Percentiles rank a stretch among this genome's conserved stretches.
Evolutionary conservation across 805 yeast species (phyloP).

Genomic region (Wickerhamomyces bovis): DNA sequence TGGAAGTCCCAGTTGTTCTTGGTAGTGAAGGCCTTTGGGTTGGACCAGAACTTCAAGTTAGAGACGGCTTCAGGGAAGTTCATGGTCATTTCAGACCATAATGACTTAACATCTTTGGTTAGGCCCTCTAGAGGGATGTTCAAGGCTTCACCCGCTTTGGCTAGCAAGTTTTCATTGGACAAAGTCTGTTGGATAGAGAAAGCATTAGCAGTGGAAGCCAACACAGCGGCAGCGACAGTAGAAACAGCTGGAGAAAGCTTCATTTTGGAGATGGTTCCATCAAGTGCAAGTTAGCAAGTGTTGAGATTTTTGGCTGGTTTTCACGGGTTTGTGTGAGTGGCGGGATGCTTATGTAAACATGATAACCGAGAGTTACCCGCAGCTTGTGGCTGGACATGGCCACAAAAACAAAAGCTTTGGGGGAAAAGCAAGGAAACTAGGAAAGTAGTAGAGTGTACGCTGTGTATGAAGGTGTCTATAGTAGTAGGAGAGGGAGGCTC

Average conservation of each 20-base stretch:
- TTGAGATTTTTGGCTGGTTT: not conserved
- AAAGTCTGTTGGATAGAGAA: slow-evolving; percentile 29
- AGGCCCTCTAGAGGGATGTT: slow-evolving; percentile 45
- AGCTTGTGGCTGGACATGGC: not conserved
- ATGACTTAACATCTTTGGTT: slow-evolving; percentile 40
- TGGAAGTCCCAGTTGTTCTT: slow-evolving; percentile 31
- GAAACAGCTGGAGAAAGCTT: slow-evolving; percentile 10
- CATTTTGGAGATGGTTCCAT: slow-evolving; percentile 4
- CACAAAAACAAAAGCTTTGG: too few species aligned
- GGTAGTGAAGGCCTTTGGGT: slow-evolving; percentile 38
- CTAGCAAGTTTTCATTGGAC: slow-evolving; percentile 30
- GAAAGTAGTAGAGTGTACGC: too few species aligned
- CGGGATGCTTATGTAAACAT: not conserved
- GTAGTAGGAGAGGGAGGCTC: too few species aligned
- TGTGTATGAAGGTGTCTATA: too few species aligned
- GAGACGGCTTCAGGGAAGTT: slow-evolving; percentile 52
- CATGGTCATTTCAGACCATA: slow-evolving; percentile 61
- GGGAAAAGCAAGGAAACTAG: too few species aligned
- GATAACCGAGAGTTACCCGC: not conserved
- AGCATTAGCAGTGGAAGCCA: slow-evolving; percentile 18
- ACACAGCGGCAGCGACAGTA: slow-evolving; percentile 5
- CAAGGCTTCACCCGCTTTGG: slow-evolving; percentile 44
- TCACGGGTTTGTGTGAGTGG: not conserved
- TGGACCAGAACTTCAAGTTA: slow-evolving; percentile 42
- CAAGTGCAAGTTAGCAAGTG: not conserved